Evolutionary conservation across 805 yeast species (phyloP), one percentile per base, ranked within the genome.

Genomic region (Candida glaebosa): DNA sequence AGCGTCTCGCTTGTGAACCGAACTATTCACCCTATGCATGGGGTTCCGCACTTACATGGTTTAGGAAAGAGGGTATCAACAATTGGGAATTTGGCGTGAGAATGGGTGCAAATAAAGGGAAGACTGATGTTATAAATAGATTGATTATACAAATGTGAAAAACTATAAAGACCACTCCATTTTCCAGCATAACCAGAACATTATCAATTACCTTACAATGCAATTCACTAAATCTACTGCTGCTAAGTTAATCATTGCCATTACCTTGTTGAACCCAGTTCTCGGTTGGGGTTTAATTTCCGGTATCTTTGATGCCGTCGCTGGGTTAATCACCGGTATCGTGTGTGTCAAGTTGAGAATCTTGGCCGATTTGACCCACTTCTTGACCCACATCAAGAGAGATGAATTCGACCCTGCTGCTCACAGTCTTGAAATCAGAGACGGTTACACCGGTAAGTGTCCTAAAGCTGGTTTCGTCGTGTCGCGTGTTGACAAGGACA

Each of bases 381-480:
- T 22, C 26, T 22, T 22, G 10, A n/a, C n/a, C n/a, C n/a, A n/a
- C n/a, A 6, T 22, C 10, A 22, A 22, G 26, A 22, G 26, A 22
- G 26, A 22, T 22, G 26, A 22, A 22, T 22, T 22, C 10, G 9
- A 6, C 10, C 10, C 26, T 22, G 26, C 6, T 6, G n/a, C n/a
- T n/a, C n/a, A n/a, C n/a, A n/a, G n/a, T n/a, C 26, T 22, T 22
- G 26, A 6, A 6, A 22, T 10, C 26, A 22, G 26, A 22, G 26
- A 22, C 18, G 30, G 33, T 30, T 25, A 35, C 33, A 31, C 24
- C 26, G 34, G 26, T 24, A 49, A 46, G 14, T 26, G 22, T 31
- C 61, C 62, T 24, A 44, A 48, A 34, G 63, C 61, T 37, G 56
- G 55, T 12, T 48, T 59, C 41, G 51, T 48, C 8, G 52, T 59